Conservation (phyloP, 2,329 filamentous ascomycete genomes). For the Colletotrichum kahawae region DNA sequence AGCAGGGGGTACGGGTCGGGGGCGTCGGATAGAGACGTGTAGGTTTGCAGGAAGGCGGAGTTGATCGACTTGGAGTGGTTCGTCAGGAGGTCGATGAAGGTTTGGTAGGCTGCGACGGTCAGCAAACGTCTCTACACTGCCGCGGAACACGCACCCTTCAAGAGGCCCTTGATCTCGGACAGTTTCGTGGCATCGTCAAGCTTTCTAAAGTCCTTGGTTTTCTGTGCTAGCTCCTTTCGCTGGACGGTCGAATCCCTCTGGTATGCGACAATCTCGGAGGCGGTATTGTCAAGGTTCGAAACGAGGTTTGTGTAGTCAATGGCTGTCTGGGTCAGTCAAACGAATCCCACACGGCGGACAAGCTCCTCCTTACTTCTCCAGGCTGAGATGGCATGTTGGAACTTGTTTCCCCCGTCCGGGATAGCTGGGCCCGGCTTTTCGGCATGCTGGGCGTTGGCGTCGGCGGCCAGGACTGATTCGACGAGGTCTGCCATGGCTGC, state of each 20-base stretch:
- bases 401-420: slow-evolving; percentile 80
- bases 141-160: slow-evolving; percentile 70
- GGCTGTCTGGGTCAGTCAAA: slow-evolving; percentile 54
- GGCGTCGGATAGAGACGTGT: slow-evolving; percentile 91
- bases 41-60: slow-evolving; percentile 89
- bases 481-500: slow-evolving; percentile 28
- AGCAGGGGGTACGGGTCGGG: slow-evolving; percentile 96
- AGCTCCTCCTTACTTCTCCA: slow-evolving; percentile 77
- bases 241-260: slow-evolving; percentile 96
- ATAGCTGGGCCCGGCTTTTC: neutral
- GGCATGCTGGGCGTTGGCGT: slow-evolving; percentile 5
- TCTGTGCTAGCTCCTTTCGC: slow-evolving; percentile 96
- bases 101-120: slow-evolving; percentile 77
- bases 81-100: slow-evolving; percentile 94
- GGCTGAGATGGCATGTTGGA: slow-evolving; percentile 92
- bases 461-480: slow-evolving; percentile 21
- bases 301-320: slow-evolving; percentile 87
- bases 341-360: neutral
- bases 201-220: slow-evolving; percentile 97
- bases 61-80: slow-evolving; percentile 96
- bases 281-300: slow-evolving; percentile 85
- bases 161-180: slow-evolving; percentile 82
- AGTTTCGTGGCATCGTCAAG: slow-evolving; percentile 88
- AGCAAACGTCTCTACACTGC: neutral
- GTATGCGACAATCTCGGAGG: slow-evolving; percentile 92